phyloP scores from a whole-genome alignment of 73 alveolate genomes.

The Paramecium sonneborni region DNA sequence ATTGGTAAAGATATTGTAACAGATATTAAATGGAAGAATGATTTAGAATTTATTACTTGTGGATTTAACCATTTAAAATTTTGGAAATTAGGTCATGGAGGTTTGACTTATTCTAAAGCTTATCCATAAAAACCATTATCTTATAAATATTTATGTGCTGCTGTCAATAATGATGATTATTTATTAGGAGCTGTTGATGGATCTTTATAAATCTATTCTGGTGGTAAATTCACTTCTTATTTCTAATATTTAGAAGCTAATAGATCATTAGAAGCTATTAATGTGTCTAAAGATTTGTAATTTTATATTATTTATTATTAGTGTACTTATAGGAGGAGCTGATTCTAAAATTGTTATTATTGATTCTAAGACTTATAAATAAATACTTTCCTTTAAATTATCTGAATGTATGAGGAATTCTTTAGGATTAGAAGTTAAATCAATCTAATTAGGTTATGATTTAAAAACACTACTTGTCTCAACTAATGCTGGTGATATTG shows the following conservation, averaged over 20 bases:
- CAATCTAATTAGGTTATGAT: slow-evolving; percentile 74
- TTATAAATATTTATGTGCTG: slow-evolving; percentile 16
- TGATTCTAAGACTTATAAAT: slow-evolving; percentile 68
- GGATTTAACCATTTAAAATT: slow-evolving; percentile 65
- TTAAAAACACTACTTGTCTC: slow-evolving; percentile 80
- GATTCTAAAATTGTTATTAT: slow-evolving; percentile 79
- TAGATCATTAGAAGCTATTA: slow-evolving; percentile 31
- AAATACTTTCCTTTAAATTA: neutral
- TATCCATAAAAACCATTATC: neutral
- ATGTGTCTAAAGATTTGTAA: neutral
- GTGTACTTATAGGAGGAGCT: slow-evolving; percentile 93
- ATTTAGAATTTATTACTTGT: slow-evolving; percentile 80
- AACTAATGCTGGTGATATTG: slow-evolving; percentile 90
- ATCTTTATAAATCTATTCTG: slow-evolving; percentile 2
- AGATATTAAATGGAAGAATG: slow-evolving; percentile 80
- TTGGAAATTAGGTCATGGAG: slow-evolving; percentile 55
- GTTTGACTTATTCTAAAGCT: slow-evolving; percentile 3
- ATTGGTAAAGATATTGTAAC: slow-evolving; percentile 83
- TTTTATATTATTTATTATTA: neutral
- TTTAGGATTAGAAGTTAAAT: slow-evolving; percentile 78
- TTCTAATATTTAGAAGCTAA: neutral
- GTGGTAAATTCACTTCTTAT: neutral
- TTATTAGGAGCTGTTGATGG: slow-evolving; percentile 66
- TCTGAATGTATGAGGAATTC: slow-evolving; percentile 33
- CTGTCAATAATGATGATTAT: slow-evolving; percentile 49